A percentile compares a stretch with the other conserved stretches of the same genome.
These are phyloP conservation scores for Neopestalotiopsis sp. DNA, from an alignment of 2,329 filamentous ascomycete species.

Conservation along the genomic window DNA sequence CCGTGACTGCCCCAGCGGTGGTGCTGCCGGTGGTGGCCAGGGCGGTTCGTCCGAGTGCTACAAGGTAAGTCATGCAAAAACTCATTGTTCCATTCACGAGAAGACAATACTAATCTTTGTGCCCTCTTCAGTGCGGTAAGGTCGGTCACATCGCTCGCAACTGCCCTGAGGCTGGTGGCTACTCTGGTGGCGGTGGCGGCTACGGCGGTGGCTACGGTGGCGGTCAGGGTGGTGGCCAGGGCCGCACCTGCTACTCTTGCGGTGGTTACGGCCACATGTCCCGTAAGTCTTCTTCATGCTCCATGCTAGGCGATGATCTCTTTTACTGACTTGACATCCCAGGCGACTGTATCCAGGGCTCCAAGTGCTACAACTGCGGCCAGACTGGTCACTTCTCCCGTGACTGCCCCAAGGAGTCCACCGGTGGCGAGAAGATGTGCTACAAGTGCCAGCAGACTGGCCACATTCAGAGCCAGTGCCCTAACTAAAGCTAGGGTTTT, in stretches of 20 bases:
- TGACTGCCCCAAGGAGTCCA: conserved; percentile 93
- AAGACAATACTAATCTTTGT: conserved; percentile 18
- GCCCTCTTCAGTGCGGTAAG: conserved; percentile 74
- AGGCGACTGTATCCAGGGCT: conserved; percentile 95
- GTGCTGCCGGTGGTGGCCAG: conserved; percentile 46
- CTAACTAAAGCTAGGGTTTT: conserved; percentile 56
- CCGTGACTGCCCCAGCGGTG: conserved; percentile 75
- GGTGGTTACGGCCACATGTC: conserved; percentile 97
- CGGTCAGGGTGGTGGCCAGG: conserved; percentile 49
- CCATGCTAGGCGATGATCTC: neutral
- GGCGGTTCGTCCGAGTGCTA: conserved; percentile 78
- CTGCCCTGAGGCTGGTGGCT: conserved; percentile 69
- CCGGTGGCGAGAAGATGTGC: conserved; percentile 90
- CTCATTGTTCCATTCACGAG: neutral
- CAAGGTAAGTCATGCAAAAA: conserved; percentile 59
- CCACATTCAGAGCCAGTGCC: conserved; percentile 93
- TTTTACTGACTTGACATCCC: neutral
- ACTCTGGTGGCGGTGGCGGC: conserved; percentile 55
- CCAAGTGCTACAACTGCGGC: conserved; percentile 99
- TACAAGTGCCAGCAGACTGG: conserved; percentile 90
- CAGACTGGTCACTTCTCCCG: conserved; percentile 94
- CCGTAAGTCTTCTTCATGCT: conserved; percentile 55
- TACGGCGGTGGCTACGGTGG: conserved; percentile 48
- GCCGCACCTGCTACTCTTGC: conserved; percentile 97
- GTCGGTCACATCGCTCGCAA: conserved; percentile 95